These are phyloP conservation scores for Letharia lupina DNA, from an alignment of 495 filamentous ascomycete genomes.

Conservation along the genomic window DNA sequence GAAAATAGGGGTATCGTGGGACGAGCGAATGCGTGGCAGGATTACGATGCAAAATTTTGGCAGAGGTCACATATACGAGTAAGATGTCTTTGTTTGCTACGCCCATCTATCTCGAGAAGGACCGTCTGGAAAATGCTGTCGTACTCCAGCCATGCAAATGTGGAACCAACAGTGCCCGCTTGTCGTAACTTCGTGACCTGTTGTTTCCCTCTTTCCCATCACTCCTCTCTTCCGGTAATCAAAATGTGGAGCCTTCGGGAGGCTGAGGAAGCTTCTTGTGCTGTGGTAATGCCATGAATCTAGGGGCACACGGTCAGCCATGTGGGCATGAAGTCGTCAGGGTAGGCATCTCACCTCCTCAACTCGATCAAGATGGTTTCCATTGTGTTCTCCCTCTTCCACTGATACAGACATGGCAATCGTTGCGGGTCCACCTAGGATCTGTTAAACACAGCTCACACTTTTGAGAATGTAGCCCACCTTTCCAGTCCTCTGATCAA, in stretches of 20 bases:
- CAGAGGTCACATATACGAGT: no score
- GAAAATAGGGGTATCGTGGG: no score
- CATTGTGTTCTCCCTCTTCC: slow-evolving; percentile 87
- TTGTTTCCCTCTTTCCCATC: neutral
- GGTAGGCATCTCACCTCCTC: slow-evolving; percentile 48
- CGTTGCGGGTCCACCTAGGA: slow-evolving; percentile 72
- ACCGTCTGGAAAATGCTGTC: neutral
- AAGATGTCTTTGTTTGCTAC: neutral
- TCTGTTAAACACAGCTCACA: slow-evolving; percentile 12
- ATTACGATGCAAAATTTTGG: no score
- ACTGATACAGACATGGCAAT: slow-evolving; percentile 73
- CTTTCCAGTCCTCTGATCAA: slow-evolving; percentile 68
- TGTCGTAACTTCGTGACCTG: slow-evolving; percentile 16
- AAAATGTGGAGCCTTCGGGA: slow-evolving; percentile 73
- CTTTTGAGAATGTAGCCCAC: slow-evolving; percentile 24
- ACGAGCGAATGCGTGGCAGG: no score
- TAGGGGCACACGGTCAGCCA: slow-evolving; percentile 31
- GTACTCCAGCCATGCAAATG: slow-evolving; percentile 18
- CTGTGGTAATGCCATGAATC: slow-evolving; percentile 88
- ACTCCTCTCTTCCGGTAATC: slow-evolving; percentile 11
- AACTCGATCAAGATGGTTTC: slow-evolving; percentile 89
- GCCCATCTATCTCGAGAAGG: neutral
- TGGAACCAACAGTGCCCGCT: slow-evolving; percentile 5
- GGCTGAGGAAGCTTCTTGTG: slow-evolving; percentile 96
- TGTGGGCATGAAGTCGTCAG: slow-evolving; percentile 7